Evolutionary conservation across 2,329 filamentous ascomycete species (phyloP).

Genomic region (Thelonectria rubi): DNA sequence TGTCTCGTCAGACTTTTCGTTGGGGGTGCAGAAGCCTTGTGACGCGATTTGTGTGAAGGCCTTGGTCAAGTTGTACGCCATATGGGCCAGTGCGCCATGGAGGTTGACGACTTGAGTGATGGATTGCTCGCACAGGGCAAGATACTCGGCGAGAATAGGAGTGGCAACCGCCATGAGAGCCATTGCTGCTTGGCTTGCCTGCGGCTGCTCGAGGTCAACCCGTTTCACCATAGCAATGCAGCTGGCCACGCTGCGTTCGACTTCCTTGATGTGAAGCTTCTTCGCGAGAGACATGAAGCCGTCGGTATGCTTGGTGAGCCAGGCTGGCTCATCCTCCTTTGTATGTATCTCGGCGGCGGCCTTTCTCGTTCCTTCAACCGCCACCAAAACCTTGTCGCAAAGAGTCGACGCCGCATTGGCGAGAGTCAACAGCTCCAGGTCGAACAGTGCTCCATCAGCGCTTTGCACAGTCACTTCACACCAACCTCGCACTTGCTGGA

Average conservation of each 20-base stretch:
- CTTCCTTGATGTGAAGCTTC: constrained; percentile 66
- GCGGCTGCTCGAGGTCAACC: constrained; percentile 43
- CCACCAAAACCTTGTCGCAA: constrained; percentile 81
- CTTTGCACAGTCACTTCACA: constrained; percentile 49
- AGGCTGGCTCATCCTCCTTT: constrained; percentile 49
- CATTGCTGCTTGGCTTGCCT: constrained; percentile 44
- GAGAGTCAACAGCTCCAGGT: constrained; percentile 54
- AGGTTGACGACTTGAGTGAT: constrained; percentile 68
- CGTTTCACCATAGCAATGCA: constrained; percentile 50
- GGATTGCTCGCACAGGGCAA: constrained; percentile 65
- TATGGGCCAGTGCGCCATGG: constrained; percentile 76
- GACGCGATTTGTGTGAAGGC: constrained; percentile 81
- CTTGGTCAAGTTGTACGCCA: constrained; percentile 79
- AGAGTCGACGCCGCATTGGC: constrained; percentile 68
- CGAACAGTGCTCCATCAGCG: constrained; percentile 18
- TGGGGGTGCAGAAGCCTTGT: constrained; percentile 90
- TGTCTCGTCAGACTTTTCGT: constrained; percentile 79
- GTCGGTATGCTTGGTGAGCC: constrained; percentile 56
- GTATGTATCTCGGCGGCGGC: constrained; percentile 54
- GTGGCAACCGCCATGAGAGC: constrained; percentile 49
- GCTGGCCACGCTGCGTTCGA: constrained; percentile 55
- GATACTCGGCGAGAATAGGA: constrained; percentile 81
- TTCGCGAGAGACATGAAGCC: constrained; percentile 62
- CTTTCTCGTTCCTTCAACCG: constrained; percentile 76
- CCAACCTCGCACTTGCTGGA: constrained; percentile 75